These are phyloP conservation scores for Arthrobotrys conoides DNA, from an alignment of 2,329 filamentous ascomycete genomes.

Conservation along the genomic window DNA sequence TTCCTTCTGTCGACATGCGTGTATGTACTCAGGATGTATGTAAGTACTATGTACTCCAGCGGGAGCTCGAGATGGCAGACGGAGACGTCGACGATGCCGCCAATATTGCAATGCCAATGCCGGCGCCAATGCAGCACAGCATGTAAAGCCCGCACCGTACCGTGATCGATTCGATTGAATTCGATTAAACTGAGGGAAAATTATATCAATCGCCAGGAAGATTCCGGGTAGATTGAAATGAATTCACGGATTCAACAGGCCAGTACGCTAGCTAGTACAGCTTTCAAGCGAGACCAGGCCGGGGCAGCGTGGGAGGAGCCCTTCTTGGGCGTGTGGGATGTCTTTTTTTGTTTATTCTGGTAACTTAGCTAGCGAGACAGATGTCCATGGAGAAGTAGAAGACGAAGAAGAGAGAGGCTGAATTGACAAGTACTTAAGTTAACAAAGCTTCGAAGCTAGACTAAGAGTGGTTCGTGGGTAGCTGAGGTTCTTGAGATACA, in stretches of 20 bases:
- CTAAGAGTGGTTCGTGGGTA: not conserved
- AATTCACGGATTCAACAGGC: not conserved
- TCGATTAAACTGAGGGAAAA: not conserved
- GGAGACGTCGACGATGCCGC: slow-evolving; percentile 2
- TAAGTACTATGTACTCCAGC: not conserved
- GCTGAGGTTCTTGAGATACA: slow-evolving; percentile 8
- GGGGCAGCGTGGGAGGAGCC: slow-evolving; percentile 43
- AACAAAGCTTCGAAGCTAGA: slow-evolving; percentile 8
- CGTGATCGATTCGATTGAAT: not conserved
- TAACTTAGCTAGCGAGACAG: not conserved
- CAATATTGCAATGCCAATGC: slow-evolving; percentile 15
- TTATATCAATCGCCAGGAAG: slow-evolving; percentile 38
- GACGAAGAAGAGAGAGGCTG: slow-evolving; percentile 38
- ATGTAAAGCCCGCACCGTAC: slow-evolving; percentile 7
- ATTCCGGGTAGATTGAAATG: slow-evolving; percentile 30
- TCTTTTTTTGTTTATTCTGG: not conserved
- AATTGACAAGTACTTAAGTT: slow-evolving; percentile 5
- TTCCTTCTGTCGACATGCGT: not conserved
- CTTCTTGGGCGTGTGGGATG: slow-evolving; percentile 26
- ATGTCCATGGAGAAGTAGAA: not conserved
- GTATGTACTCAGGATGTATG: slow-evolving; percentile 16
- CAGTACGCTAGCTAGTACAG: not conserved
- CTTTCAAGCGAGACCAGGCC: slow-evolving; percentile 18
- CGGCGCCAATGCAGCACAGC: slow-evolving; percentile 25
- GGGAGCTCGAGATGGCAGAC: slow-evolving; percentile 28